Base-by-base conservation (phyloP, 1,139 yeast genomes). In the Pichia sp. region DNA sequence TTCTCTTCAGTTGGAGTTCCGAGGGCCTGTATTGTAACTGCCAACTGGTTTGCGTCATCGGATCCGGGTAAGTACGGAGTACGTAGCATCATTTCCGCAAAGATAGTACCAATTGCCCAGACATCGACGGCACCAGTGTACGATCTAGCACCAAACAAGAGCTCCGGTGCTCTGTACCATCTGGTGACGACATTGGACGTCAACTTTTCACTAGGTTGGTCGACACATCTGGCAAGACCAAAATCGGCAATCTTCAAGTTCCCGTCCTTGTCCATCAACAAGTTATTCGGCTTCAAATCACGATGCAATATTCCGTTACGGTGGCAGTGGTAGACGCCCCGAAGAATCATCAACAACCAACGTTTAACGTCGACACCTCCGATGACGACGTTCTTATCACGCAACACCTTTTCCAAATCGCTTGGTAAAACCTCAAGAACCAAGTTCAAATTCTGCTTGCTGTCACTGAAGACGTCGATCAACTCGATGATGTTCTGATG, bases 141-240 rank as follows among this genome's bases (percentile, higher is more conserved):
- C 62, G 89, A 95, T 46, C 81, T 77, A 1, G 97, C 91, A 0
- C 96, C 96, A 62, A 91, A 84, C 35, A 93, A 68, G 43, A 93
- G 71, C 60, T 93, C 99, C 0, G 99, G 99, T 0, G 98, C 96
- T 47, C 98, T 71, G 67, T 93, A 93, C 99, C 99, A 93, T 52
- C 98, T 71, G 2, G 99, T 93, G 2, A 93, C 99, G 10, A 93
- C 99, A 55, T 91, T 91, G 1, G 96, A 86, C 0, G 98, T 87
- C 63, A 93, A 71, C 50, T 81, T 85, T 56, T 87, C 93, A 47
- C 85, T 85, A 2, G 90, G 85, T 35, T 82, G 77, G 2, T 94
- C 93, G 53, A 88, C 70, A 2, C 91, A 79, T 50, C 99, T 69
- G 0, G 98, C 98, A 45, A 93, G 74, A 58, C 99, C 99, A 71